Evolutionary conservation across 441 rosid genomes (phyloP), one percentile per base, ranked within the genome.

Genomic region (Gossypium trilobum): DNA sequence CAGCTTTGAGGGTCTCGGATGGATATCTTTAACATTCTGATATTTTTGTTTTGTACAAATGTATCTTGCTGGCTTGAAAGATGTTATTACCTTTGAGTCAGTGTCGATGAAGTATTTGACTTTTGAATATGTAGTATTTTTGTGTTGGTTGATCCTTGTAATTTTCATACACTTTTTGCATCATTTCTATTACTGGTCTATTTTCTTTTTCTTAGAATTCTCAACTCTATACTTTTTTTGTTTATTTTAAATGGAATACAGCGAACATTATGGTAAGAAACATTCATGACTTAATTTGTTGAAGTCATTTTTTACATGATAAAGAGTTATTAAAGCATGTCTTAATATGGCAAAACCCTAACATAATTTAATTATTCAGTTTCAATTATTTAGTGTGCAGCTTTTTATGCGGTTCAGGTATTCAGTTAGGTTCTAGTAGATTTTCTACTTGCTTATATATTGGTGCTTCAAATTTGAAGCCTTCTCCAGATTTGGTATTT

Each of bases 71-170:
- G 1, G 16, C 27, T 16, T 68, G 46, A 27, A 68, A 68, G 59
- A 68, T 68, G 46, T 51, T 29, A 4, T 68, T 27, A 68, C 60
- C 17, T 25, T 50, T 27, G 58, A 68, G 55, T 58, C 60, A 27
- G 60, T 51, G 27, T 68, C 27, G 11, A 29, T 51, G 10, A 51
- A 68, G 51, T 54, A 33, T 11, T 54, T 51, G 46, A 8, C 48
- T 66, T 33, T 25, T 64, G 72, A 70, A 67, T 13, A 13, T 51
- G 46, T 50, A 11, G 4, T 16, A 27, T 5, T 65, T 1, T 23
- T 48, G 13, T 10, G 54, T 52, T 48, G 74, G 48, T 10, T 50
- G 29, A 50, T 78, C 33, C 29, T 44, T 31, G 51, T 56, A 63
- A 10, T 56, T 29, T 56, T 52, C 33, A 33, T 5, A 23, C 61